Percentiles rank a stretch among this genome's conserved stretches.
phyloP scores from a whole-genome alignment of 352 stramenopile genomes.

The Phytophthora foliorum region DNA sequence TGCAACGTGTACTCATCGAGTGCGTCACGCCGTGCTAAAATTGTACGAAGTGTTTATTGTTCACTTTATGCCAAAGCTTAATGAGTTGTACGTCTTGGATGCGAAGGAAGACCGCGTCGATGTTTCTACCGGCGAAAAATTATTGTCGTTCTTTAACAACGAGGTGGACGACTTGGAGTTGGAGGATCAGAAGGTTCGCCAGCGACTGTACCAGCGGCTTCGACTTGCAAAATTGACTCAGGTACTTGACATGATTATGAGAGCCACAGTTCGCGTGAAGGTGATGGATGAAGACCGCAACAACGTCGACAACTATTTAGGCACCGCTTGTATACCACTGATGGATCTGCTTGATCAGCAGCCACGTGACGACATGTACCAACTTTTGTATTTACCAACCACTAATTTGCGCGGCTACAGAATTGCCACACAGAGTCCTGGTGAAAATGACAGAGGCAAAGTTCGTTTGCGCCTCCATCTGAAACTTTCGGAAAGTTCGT shows the following conservation, averaged over 20 bases:
- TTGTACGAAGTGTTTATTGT: conserved; percentile 61
- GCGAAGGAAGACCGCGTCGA: conserved; percentile 47
- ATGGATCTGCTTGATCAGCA: conserved; percentile 76
- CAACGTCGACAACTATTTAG: conserved; percentile 60
- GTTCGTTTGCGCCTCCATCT: conserved; percentile 60
- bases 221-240: conserved; percentile 65
- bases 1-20: conserved; percentile 52
- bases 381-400: conserved; percentile 47
- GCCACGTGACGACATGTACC: conserved; percentile 67
- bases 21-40: conserved; percentile 68
- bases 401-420: conserved; percentile 14
- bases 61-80: conserved; percentile 62
- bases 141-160: conserved; percentile 68
- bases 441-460: conserved; percentile 35
- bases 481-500: conserved; percentile 64
- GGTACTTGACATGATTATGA: conserved; percentile 75
- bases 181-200: conserved; percentile 60
- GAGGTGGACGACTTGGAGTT: conserved; percentile 76
- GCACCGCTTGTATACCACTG: conserved; percentile 66
- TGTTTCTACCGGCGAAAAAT: conserved; percentile 46
- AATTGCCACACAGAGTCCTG: background rate
- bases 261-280: conserved; percentile 59
- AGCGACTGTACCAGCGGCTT: conserved; percentile 61
- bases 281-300: conserved; percentile 66
- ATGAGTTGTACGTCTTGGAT: conserved; percentile 63